Evolutionary conservation across 2,329 filamentous ascomycete genomes (phyloP).

Genomic region (Ceratocystis cacaofunesta): DNA sequence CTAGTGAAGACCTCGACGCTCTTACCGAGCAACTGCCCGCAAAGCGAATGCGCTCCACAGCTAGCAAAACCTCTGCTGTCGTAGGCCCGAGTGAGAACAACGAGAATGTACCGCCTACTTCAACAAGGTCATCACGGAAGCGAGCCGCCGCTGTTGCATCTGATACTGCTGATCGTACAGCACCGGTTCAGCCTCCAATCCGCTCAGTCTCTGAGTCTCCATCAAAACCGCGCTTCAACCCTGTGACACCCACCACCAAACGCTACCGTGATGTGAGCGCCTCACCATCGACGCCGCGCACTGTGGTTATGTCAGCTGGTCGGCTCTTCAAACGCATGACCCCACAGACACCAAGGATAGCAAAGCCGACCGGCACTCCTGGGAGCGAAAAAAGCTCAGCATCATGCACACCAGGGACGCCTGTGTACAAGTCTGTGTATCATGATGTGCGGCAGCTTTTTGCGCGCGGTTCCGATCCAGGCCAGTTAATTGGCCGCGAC

Average conservation of each 20-base stretch:
- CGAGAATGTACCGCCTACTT: slow-evolving; percentile 13
- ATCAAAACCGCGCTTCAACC: slow-evolving; percentile 21
- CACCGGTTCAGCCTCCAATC: background rate
- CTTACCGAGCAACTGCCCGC: slow-evolving; percentile 8
- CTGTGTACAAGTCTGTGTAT: slow-evolving; percentile 48
- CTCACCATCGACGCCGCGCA: slow-evolving; percentile 64
- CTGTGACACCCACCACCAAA: slow-evolving; percentile 57
- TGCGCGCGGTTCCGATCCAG: slow-evolving; percentile 59
- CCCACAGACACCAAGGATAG: slow-evolving; percentile 46
- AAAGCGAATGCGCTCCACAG: slow-evolving; percentile 7
- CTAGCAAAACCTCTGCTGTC: background rate
- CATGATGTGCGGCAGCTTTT: slow-evolving; percentile 80
- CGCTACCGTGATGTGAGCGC: slow-evolving; percentile 67
- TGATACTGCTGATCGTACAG: background rate
- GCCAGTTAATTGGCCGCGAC: slow-evolving; percentile 65
- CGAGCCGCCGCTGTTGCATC: background rate
- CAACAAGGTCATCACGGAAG: background rate
- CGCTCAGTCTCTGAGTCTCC: slow-evolving; percentile 11
- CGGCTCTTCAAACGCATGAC: slow-evolving; percentile 65
- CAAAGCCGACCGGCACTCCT: slow-evolving; percentile 8
- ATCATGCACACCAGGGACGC: background rate
- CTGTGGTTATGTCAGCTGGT: slow-evolving; percentile 63
- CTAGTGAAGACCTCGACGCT: background rate
- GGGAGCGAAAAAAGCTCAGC: background rate
- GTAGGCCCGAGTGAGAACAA: slow-evolving; percentile 5